Evolutionary conservation across 257 asterid species (phyloP), one percentile per base, ranked within the genome.

Genomic region (Nicotiana knightiana): DNA sequence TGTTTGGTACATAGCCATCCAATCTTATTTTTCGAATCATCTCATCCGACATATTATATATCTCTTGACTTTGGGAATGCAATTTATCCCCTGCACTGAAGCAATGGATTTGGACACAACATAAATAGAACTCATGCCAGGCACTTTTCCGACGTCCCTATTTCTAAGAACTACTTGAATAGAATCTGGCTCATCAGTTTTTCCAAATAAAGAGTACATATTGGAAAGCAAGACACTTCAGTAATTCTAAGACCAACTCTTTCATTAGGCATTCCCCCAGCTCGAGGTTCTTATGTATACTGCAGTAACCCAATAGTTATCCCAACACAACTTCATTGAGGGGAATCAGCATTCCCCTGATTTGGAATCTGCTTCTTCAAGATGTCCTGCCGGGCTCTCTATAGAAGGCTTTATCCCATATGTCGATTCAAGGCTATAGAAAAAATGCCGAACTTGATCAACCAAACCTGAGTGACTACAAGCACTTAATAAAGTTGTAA

Each of bases 381-480:
- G 37, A 85, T 84, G 85, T 24, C 97, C 97, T 0, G 97, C 87
- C 43, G 96, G 90, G 85, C 92, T 92, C 61, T 94, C 98, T 86
- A 93, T 85, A 2, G 97, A 90, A 76, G 97, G 97, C 63, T 55
- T 90, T 83, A 88, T 53, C 1, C 90, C 86, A 9, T 86, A 87
- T 15, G 35, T 67, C 7, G 64, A 81, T 84, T 90, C 86, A 37
- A 94, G 91, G 66, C 82, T 77, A 86, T 87, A 63, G 90, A 94
- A 94, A 63, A 91, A n/a, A 43, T 84, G 48, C 3, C 91, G 85
- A 15, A 97, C 98, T 86, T 85, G 86, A 3, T 92, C 90, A 46
- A 94, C 93, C 58, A 94, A 85, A 18, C 98, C 98, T 1, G 96
- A 89, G 86, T 94, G 97, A 76, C 98, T 94, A 83, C 98, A 94